Evolutionary conservation across 1,139 yeast genomes (phyloP).

Genomic region (Diutina neorugosa): DNA sequence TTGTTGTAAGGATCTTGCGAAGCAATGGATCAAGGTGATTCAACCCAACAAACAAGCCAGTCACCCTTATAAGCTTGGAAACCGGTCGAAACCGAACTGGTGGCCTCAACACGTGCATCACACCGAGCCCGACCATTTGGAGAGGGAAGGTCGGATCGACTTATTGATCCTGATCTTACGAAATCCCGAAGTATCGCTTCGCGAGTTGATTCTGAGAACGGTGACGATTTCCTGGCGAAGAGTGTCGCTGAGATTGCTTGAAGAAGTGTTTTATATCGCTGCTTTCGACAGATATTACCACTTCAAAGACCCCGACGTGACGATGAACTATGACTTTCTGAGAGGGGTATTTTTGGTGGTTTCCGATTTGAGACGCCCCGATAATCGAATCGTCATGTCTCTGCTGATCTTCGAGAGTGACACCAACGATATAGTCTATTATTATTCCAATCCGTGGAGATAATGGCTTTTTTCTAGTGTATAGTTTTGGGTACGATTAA

Average conservation of each 20-base stretch:
- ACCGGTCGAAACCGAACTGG: slow-evolving; percentile 46
- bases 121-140: slow-evolving; percentile 64
- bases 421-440: background rate
- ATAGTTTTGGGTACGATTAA: no score
- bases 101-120: slow-evolving; percentile 57
- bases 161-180: slow-evolving; percentile 34
- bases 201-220: slow-evolving; percentile 10
- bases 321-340: background rate
- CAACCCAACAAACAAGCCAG: slow-evolving; percentile 60
- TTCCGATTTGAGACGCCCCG: background rate
- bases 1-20: slow-evolving; percentile 50
- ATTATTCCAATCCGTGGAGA: background rate
- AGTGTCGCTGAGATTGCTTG: background rate
- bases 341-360: background rate
- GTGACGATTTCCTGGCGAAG: slow-evolving; percentile 16
- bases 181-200: slow-evolving; percentile 14
- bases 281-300: background rate
- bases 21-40: slow-evolving; percentile 51
- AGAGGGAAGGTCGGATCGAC: slow-evolving; percentile 40
- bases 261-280: background rate
- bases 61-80: slow-evolving; percentile 48
- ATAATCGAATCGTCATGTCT: background rate
- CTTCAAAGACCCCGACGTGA: background rate
- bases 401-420: background rate
- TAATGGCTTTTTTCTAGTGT: no score